Percentiles rank a stretch among this genome's conserved stretches.
These are phyloP conservation scores for Spirogloea muscicola DNA, from an alignment of 139 green algal species.

Conservation along the genomic window DNA sequence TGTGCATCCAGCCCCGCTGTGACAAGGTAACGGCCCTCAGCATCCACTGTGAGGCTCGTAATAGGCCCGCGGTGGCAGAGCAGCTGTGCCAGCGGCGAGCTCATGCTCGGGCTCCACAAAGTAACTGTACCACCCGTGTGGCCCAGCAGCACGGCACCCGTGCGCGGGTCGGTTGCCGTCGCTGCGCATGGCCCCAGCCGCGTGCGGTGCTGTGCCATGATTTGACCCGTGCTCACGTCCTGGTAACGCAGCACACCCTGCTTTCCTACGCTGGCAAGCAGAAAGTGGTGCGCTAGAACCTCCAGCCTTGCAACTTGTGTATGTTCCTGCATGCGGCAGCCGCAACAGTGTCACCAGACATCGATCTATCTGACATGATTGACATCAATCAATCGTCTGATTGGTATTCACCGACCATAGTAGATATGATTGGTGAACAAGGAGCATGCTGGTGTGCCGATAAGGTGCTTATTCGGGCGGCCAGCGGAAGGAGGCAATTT, in stretches of 20 bases:
- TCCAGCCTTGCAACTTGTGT: no score
- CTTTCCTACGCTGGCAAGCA: conserved; percentile 77
- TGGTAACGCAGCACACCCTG: conserved; percentile 80
- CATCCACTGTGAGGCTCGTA: conserved; percentile 64
- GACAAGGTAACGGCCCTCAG: conserved; percentile 72
- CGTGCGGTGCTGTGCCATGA: conserved; percentile 81
- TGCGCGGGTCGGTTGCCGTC: conserved; percentile 85
- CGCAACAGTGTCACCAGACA: no score
- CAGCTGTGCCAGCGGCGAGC: conserved; percentile 78
- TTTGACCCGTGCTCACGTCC: conserved; percentile 87
- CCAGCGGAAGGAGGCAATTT: no score
- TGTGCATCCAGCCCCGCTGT: conserved; percentile 79
- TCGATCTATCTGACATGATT: no score
- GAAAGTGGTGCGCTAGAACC: conserved; percentile 95
- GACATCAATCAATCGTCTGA: no score
- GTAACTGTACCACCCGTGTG: conserved; percentile 75
- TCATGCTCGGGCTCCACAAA: conserved; percentile 96
- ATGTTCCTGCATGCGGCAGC: no score
- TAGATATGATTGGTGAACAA: no score
- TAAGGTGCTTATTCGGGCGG: no score
- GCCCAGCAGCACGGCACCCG: conserved; percentile 77
- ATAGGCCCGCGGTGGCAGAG: conserved; percentile 74
- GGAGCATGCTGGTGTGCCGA: no score
- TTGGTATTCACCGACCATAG: no score
- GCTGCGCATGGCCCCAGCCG: conserved; percentile 65